Base-by-base conservation (phyloP, 495 filamentous ascomycete species). In the Geoglossum glabrum region DNA sequence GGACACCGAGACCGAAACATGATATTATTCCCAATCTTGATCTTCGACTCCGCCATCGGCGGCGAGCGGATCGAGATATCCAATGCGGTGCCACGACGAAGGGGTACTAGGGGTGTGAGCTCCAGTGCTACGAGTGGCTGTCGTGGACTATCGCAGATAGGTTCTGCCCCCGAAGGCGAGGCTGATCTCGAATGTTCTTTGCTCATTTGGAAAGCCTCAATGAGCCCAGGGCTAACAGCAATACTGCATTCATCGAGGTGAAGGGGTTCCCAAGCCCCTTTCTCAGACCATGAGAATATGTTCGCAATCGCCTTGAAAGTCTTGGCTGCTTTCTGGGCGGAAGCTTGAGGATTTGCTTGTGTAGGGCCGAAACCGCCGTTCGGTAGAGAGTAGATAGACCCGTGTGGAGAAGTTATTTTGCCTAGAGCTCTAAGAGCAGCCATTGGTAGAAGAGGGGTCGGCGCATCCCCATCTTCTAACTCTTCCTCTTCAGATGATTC, bases 61-160 rank as follows among this genome's bases (percentile, higher is more conserved):
- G 83, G 81, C 11, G 89, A 95, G 47, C 86, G 81, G 63, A 99
- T 87, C 52, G 90, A 90, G 54, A 99, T 88, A 66, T 99, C 92
- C 33, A 97, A 76, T 23, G 84, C 90, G 21, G 85, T 96, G 55
- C 89, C 89, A 50, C 87, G 81, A 60, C 90, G 82, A 46, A 96
- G 79, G 62, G 85, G 83, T 15, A 95, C 89, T 11, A 92, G 71
- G 0, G 92, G 92, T 0, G 89, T 95, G 17, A 99, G 77, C 62
- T 90, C 84, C 17, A 93, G 75, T 1, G 80, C 81, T 54, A 98
- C 71, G 0, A 95, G 71, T 3, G 87, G 86, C 74, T 70, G 10
- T 69, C 68, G 25, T 69, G 64, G 36, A 67, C 11, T 64, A 17
- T 64, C n/a, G 68, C 67, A 13, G 71, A 63, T n/a, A 58, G 47